These are phyloP conservation scores for Mycena alexandri DNA, from an alignment of 768 basidiomycete species.

Conservation along the genomic window DNA sequence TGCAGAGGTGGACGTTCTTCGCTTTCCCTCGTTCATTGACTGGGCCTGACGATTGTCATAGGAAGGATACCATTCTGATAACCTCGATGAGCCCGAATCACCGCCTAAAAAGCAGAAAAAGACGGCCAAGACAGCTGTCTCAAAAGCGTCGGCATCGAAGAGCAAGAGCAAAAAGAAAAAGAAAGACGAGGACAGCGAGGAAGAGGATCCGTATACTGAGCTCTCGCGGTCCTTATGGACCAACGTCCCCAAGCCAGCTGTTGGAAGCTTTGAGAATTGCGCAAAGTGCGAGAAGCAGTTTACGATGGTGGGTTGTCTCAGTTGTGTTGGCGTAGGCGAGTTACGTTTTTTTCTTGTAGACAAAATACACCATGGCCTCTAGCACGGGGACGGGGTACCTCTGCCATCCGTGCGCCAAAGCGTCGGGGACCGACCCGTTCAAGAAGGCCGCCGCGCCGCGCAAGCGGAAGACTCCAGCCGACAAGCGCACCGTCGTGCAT, in stretches of 20 bases:
- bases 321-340: not conserved
- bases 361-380: constrained; percentile 86
- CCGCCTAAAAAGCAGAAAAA: constrained; percentile 68
- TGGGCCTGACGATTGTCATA: constrained; percentile 20
- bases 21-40: too few relatives aligned
- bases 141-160: constrained; percentile 59
- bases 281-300: constrained; percentile 87
- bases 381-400: constrained; percentile 80
- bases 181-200: constrained; percentile 66
- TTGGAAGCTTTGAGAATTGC: constrained; percentile 86
- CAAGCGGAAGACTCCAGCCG: constrained; percentile 73
- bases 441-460: constrained; percentile 77
- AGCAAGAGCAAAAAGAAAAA: constrained; percentile 59
- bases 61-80: constrained; percentile 77
- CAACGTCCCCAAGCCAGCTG: constrained; percentile 66
- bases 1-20: constrained; percentile 32
- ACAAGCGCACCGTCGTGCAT: constrained; percentile 75
- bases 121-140: constrained; percentile 34
- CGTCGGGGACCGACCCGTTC: constrained; percentile 85
- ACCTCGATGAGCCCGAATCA: constrained; percentile 74
- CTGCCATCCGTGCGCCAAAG: constrained; percentile 87
- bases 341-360: constrained; percentile 57
- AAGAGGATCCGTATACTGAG: constrained; percentile 78
- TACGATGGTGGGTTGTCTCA: constrained; percentile 76
- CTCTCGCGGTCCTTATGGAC: constrained; percentile 65